phyloP scores from a whole-genome alignment of 768 basidiomycete species.

The Podaxis rugospora region DNA sequence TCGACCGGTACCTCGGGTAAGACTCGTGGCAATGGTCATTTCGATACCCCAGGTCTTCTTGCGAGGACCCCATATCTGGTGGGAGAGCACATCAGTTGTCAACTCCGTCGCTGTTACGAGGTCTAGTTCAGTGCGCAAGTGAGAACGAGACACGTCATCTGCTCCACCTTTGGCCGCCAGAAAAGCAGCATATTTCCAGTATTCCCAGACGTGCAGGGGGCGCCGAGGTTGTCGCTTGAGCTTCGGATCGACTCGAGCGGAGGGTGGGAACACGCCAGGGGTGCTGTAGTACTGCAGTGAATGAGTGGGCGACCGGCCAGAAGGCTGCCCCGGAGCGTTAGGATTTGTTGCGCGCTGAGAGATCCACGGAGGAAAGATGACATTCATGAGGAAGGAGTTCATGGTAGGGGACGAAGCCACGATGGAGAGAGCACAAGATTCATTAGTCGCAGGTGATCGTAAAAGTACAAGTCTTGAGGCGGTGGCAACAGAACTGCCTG shows the following conservation, averaged over 20 bases:
- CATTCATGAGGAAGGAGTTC: constrained; percentile 12
- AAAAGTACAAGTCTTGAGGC: constrained; percentile 2
- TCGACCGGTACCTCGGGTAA: constrained; percentile 79
- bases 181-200: constrained; percentile 68
- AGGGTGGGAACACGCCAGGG: constrained; percentile 68
- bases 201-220: constrained; percentile 61
- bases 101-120: constrained; percentile 35
- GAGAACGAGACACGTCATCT: background rate
- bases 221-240: constrained; percentile 53
- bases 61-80: constrained; percentile 84
- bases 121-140: background rate
- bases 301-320: constrained; percentile 23
- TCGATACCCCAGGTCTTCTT: constrained; percentile 91
- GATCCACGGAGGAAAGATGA: constrained; percentile 13
- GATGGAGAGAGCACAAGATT: constrained; percentile 7
- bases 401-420: constrained; percentile 2
- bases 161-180: constrained; percentile 60
- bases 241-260: constrained; percentile 65
- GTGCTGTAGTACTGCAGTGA: constrained; percentile 55
- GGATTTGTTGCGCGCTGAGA: constrained; percentile 8
- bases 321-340: constrained; percentile 17
- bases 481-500: background rate
- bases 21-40: constrained; percentile 84
- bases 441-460: constrained; percentile 4
- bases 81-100: constrained; percentile 66